phyloP scores from a whole-genome alignment of 1,139 yeast genomes.

The Saccharomyces hybrid region DNA sequence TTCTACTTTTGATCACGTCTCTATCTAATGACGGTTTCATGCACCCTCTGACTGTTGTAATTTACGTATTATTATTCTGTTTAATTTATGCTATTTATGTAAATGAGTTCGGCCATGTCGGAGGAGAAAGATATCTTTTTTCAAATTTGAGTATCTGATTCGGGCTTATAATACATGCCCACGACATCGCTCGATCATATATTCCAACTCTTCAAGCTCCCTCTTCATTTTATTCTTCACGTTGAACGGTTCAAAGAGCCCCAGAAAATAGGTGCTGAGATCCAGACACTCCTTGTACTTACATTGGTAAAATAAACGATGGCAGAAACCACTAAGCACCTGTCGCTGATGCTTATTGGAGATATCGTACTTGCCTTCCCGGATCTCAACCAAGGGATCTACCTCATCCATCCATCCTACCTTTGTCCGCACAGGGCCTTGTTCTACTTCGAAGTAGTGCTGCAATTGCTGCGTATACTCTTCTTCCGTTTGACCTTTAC shows the following conservation, averaged over 20 bases:
- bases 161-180: slow-evolving; percentile 4
- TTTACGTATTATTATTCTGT: not conserved
- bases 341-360: slow-evolving; percentile 28
- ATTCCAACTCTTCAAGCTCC: slow-evolving; percentile 41
- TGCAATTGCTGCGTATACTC: slow-evolving; percentile 41
- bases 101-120: not conserved
- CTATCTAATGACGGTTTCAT: not conserved
- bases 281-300: slow-evolving; percentile 42
- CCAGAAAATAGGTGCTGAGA: slow-evolving; percentile 31
- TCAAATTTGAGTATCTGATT: slow-evolving; percentile 29
- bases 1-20: not conserved
- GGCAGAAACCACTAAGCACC: slow-evolving; percentile 24
- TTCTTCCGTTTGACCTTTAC: slow-evolving; percentile 56
- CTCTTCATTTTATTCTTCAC: slow-evolving; percentile 36
- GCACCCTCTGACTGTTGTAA: not conserved
- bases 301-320: slow-evolving; percentile 44
- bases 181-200: slow-evolving; percentile 32
- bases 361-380: slow-evolving; percentile 11
- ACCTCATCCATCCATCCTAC: slow-evolving; percentile 38
- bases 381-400: slow-evolving; percentile 9
- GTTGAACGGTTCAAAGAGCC: slow-evolving; percentile 29
- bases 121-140: not conserved
- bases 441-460: slow-evolving; percentile 34
- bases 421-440: slow-evolving; percentile 49
- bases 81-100: not conserved